Evolutionary conservation across 768 basidiomycete genomes (phyloP).

Genomic region (Tricholoma bakamatsutake): DNA sequence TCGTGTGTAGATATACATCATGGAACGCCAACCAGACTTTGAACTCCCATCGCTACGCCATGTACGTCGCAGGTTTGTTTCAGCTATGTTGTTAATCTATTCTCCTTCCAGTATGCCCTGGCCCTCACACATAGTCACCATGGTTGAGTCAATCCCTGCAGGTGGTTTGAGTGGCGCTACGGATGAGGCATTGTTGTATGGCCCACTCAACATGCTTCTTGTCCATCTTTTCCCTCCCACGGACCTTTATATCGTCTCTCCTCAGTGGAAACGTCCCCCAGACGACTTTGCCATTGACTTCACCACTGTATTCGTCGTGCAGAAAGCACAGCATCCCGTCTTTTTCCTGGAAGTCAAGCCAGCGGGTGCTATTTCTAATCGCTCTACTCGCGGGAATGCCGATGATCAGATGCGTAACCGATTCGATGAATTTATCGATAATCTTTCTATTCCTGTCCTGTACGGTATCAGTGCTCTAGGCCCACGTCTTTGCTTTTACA

Average conservation of each 20-base stretch:
- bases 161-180: slow-evolving; percentile 6
- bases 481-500: slow-evolving; percentile 19
- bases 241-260: slow-evolving; percentile 12
- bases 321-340: slow-evolving; percentile 14
- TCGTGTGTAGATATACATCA: too few relatives aligned
- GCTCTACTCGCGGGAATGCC: slow-evolving; percentile 14
- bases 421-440: slow-evolving; percentile 13
- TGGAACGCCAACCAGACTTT: too few relatives aligned
- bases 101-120: background rate
- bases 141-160: slow-evolving; percentile 7
- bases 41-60: too few relatives aligned
- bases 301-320: slow-evolving; percentile 16
- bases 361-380: slow-evolving; percentile 5
- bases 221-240: slow-evolving; percentile 14
- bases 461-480: slow-evolving; percentile 23
- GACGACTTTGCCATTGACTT: slow-evolving; percentile 15
- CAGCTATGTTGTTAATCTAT: too few relatives aligned
- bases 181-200: slow-evolving; percentile 17
- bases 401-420: slow-evolving; percentile 22
- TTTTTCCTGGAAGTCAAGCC: slow-evolving; percentile 25
- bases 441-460: slow-evolving; percentile 12
- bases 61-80: too few relatives aligned
- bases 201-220: slow-evolving; percentile 19
- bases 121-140: slow-evolving; percentile 4
- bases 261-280: slow-evolving; percentile 15